Conservation (phyloP, 768 basidiomycete species). For the Kwoniella botswanensis region DNA sequence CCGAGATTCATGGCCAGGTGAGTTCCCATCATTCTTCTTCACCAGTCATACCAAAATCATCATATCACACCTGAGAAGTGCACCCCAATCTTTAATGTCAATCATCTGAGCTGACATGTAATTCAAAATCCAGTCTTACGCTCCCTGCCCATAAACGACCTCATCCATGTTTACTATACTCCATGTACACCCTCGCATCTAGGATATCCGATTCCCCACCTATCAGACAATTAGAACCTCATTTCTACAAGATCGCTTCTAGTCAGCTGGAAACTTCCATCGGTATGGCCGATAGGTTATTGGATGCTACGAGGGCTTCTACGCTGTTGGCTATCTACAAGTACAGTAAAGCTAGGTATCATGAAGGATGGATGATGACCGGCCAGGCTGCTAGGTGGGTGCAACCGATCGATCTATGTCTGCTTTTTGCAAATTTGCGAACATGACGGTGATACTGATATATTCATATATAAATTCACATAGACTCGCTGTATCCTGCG, state of each 20-base stretch:
- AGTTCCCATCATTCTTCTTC: conserved; percentile 11
- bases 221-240: conserved; percentile 41
- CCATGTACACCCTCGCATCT: conserved; percentile 51
- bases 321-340: conserved; percentile 48
- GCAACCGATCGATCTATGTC: no score
- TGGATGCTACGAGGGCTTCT: conserved; percentile 46
- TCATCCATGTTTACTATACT: conserved; percentile 48
- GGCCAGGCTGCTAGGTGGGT: conserved; percentile 46
- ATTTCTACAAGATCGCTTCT: conserved; percentile 45
- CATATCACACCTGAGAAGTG: no score
- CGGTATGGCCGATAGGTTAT: conserved; percentile 33
- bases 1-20: conserved; percentile 50
- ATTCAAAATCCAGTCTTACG: conserved; percentile 28
- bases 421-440: no score
- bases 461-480: background rate
- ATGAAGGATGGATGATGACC: conserved; percentile 52
- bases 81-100: no score
- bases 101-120: no score
- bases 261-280: conserved; percentile 45
- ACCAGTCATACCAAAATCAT: no score
- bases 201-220: conserved; percentile 36
- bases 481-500: conserved; percentile 46
- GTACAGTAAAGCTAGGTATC: conserved; percentile 44
- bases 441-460: no score
- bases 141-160: conserved; percentile 46